Evolutionary conservation across 2,329 filamentous ascomycete genomes (phyloP), one percentile per base, ranked within the genome.

Genomic region (Moelleriella libera): DNA sequence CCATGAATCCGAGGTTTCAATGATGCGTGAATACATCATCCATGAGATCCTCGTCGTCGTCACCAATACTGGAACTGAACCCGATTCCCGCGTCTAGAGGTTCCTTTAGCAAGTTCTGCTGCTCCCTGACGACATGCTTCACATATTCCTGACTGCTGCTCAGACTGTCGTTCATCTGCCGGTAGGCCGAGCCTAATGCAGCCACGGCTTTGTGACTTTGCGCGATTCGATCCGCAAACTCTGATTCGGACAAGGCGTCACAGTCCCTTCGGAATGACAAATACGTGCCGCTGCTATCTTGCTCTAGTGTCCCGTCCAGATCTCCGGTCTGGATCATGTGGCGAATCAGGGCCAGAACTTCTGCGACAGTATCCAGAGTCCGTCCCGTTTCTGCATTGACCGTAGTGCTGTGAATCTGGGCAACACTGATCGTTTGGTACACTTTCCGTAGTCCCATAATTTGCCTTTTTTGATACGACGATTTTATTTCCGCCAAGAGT

Each of bases 381-480:
- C 58, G 56, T 12, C 71, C 75, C 1, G 74, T 80, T 57, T 73
- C 69, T 37, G 72, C 78, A 53, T 70, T 77, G 45, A 68, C 66
- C 0, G 78, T 81, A 41, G 64, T 61, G 29, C 62, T 54, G 41
- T 71, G 69, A 21, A 82, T 61, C 55, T 78, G 71, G 14, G 69
- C 55, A 32, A 82, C 67, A 12, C 74, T 72, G 34, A 82, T 67
- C 51, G 76, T 75, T 47, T 66, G 68, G 59, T 90, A 96, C 4
- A 86, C 80, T 46, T 77, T 75, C 43, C 82, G 80, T 30, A 97
- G 71, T 50, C 80, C 80, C 34, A 83, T 70, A 49, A 97, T 78
- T 50, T 85, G 81, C 68, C 83, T 88, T 55, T 81, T 80, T 54
- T 85, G 80, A 59, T 89, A 86, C 8, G 84, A 80, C 21, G 75